Conservation (phyloP, 169 alveolate genomes). For the Cryptosporidium meleagridis region DNA sequence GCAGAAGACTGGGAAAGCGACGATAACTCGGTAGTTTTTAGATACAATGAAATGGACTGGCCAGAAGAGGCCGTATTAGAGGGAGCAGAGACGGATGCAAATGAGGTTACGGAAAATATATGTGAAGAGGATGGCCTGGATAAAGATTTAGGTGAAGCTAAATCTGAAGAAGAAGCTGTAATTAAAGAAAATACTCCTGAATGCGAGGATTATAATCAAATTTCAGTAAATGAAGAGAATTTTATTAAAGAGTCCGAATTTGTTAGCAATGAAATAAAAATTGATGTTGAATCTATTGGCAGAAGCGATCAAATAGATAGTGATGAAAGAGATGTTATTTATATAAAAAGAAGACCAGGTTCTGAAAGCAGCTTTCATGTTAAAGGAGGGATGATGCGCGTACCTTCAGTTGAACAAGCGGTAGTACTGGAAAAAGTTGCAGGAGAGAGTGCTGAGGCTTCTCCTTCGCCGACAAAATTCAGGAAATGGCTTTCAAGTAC, state of each 20-base stretch:
- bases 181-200: background rate
- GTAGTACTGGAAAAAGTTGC: background rate
- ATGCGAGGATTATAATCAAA: background rate
- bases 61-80: slow-evolving; percentile 18
- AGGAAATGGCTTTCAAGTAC: slow-evolving; percentile 19
- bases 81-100: background rate
- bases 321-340: background rate
- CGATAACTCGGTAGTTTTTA: slow-evolving; percentile 6
- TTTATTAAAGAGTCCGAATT: background rate
- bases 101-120: background rate
- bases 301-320: background rate
- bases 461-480: background rate
- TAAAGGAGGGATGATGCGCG: background rate
- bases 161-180: background rate
- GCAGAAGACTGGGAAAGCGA: slow-evolving; percentile 34
- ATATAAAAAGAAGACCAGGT: slow-evolving; percentile 19
- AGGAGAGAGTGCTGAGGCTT: background rate
- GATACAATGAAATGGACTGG: slow-evolving; percentile 22
- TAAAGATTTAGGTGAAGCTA: background rate
- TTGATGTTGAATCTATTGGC: background rate
- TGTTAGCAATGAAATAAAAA: background rate
- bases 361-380: slow-evolving; percentile 2
- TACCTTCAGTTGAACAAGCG: background rate
- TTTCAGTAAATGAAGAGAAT: background rate
- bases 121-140: background rate